Evolutionary conservation across 192 early-diverging fungal species (phyloP).

Genomic region (Obelidium mucronatum): DNA sequence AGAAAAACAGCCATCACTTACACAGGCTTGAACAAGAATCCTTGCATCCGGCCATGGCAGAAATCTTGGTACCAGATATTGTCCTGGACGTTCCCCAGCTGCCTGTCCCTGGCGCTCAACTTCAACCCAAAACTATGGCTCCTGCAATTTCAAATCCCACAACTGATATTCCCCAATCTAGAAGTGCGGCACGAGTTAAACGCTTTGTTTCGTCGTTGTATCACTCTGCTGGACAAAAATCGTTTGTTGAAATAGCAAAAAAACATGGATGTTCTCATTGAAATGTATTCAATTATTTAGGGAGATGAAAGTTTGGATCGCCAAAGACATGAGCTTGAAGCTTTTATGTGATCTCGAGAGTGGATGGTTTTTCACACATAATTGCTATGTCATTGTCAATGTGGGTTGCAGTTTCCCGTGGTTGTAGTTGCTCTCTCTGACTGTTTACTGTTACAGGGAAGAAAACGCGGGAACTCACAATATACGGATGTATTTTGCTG

Average conservation of each 20-base stretch:
- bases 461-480: not conserved
- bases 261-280: no score
- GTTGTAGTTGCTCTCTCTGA: not conserved
- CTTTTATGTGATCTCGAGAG: constrained; percentile 5
- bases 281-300: constrained; percentile 4
- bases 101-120: no score
- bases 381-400: constrained; percentile 26
- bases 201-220: not conserved
- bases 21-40: no score
- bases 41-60: no score
- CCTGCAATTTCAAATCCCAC: no score
- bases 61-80: no score
- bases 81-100: no score
- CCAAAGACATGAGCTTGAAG: not conserved
- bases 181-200: not conserved
- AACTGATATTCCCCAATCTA: no score
- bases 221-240: not conserved
- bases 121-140: no score
- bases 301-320: constrained; percentile 26
- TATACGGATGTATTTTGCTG: constrained; percentile 13
- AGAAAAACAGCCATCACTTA: no score
- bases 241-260: not conserved
- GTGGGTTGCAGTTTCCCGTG: not conserved
- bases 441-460: not conserved
- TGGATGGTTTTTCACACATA: constrained; percentile 17